A percentile compares a stretch with the other conserved stretches of the same genome.
These are phyloP conservation scores for Arthrinium phaeospermum DNA, from an alignment of 2,329 filamentous ascomycete genomes.

Conservation along the genomic window DNA sequence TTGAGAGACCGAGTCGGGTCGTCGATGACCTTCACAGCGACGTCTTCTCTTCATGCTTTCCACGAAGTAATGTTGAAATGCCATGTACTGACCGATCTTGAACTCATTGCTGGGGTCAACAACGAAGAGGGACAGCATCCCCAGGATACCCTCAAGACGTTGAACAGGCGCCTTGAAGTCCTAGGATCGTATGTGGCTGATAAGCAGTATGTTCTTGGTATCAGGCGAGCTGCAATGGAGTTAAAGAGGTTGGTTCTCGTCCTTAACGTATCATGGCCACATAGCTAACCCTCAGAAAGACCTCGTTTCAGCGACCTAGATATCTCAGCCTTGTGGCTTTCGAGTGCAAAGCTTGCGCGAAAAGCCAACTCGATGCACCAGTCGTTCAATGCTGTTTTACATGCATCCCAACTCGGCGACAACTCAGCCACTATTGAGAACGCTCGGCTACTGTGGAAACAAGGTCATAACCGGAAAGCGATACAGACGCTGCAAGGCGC, in stretches of 20 bases:
- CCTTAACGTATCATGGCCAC: conserved; percentile 22
- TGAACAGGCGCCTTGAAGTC: conserved; percentile 83
- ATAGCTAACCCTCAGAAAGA: conserved; percentile 40
- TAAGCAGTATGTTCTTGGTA: conserved; percentile 89
- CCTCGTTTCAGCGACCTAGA: conserved; percentile 72
- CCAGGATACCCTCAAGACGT: conserved; percentile 53
- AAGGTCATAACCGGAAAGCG: conserved; percentile 91
- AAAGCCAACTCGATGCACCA: conserved; percentile 85
- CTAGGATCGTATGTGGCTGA: conserved; percentile 88
- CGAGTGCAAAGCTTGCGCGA: conserved; percentile 82
- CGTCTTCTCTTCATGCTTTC: conserved; percentile 80
- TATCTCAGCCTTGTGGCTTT: conserved; percentile 84
- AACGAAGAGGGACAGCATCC: conserved; percentile 47
- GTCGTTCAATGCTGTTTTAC: conserved; percentile 91
- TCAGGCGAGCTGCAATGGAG: conserved; percentile 88
- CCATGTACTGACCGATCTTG: conserved; percentile 86
- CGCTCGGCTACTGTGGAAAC: conserved; percentile 89
- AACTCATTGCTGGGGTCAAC: conserved; percentile 68
- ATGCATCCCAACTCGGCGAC: conserved; percentile 84
- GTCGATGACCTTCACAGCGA: conserved; percentile 76
- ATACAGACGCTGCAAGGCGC: conserved; percentile 90
- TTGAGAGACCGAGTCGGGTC: conserved; percentile 75
- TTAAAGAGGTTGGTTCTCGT: conserved; percentile 64
- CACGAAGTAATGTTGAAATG: conserved; percentile 86
- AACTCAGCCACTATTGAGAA: conserved; percentile 93